These are phyloP conservation scores for Coccomyxa sp. DNA, from an alignment of 139 green algal species.

Conservation along the genomic window DNA sequence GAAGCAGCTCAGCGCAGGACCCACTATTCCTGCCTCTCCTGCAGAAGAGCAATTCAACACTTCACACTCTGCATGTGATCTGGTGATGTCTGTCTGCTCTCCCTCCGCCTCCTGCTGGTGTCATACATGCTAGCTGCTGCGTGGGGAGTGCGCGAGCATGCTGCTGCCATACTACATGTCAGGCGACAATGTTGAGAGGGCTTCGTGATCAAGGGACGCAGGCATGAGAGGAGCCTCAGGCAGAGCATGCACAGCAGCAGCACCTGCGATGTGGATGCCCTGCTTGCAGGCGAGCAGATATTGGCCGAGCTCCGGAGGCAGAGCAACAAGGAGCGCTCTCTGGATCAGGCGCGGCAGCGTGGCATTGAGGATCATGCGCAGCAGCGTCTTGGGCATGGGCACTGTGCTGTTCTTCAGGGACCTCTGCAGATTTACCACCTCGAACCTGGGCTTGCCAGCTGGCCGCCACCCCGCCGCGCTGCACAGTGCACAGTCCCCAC, in stretches of 20 bases:
- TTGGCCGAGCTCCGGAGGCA: constrained; percentile 53
- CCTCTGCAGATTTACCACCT: constrained; percentile 47
- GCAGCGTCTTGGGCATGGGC: constrained; percentile 57
- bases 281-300: constrained; percentile 40
- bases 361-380: constrained; percentile 48
- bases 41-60: constrained; percentile 27
- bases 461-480: constrained; percentile 23
- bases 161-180: background rate
- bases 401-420: constrained; percentile 42
- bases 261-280: constrained; percentile 34
- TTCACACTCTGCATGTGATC: too few relatives aligned
- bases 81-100: too few relatives aligned
- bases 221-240: too few relatives aligned
- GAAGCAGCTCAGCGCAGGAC: constrained; percentile 46
- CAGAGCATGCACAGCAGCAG: too few relatives aligned
- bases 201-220: background rate
- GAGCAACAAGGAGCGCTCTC: constrained; percentile 32
- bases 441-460: constrained; percentile 31
- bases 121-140: constrained; percentile 28
- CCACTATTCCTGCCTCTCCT: constrained; percentile 44
- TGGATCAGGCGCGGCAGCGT: constrained; percentile 42
- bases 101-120: too few relatives aligned
- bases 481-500: background rate
- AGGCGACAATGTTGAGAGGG: background rate
- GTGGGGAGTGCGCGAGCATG: background rate